phyloP scores from a whole-genome alignment of 192 early-diverging fungal species.

The Allomyces macrogynus region DNA sequence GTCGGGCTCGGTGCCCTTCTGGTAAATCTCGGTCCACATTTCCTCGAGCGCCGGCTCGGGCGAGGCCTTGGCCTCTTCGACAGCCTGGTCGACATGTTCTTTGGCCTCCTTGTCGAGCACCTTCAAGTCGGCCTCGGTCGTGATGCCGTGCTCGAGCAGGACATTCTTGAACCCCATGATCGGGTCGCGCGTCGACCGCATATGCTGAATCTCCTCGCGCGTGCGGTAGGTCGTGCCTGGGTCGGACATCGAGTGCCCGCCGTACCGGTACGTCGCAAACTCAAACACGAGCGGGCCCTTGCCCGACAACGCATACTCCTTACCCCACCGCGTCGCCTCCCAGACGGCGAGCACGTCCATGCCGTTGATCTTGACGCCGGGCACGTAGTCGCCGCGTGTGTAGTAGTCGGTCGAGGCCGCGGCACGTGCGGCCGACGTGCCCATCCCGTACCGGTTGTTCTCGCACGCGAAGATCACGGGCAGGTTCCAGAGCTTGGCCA shows the following conservation, averaged over 20 bases:
- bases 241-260: slow-evolving; percentile 99
- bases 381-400: slow-evolving; percentile 90
- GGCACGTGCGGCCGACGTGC: slow-evolving; percentile 74
- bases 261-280: slow-evolving; percentile 95
- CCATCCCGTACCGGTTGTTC: slow-evolving; percentile 99
- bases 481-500: slow-evolving; percentile 94
- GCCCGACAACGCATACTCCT: slow-evolving; percentile 56
- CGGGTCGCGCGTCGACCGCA: slow-evolving; percentile 81
- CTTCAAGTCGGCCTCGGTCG: slow-evolving; percentile 80
- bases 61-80: slow-evolving; percentile 56
- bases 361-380: slow-evolving; percentile 74
- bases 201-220: slow-evolving; percentile 96
- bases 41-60: slow-evolving; percentile 46
- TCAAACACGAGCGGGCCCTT: slow-evolving; percentile 87
- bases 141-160: slow-evolving; percentile 43
- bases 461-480: slow-evolving; percentile 90
- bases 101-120: slow-evolving; percentile 80
- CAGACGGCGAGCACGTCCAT: slow-evolving; percentile 90
- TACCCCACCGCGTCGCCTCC: slow-evolving; percentile 62
- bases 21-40: slow-evolving; percentile 71
- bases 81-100: slow-evolving; percentile 63
- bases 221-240: slow-evolving; percentile 98
- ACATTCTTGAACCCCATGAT: slow-evolving; percentile 81
- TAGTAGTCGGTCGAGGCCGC: slow-evolving; percentile 85
- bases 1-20: slow-evolving; percentile 46